Evolutionary conservation across 768 basidiomycete genomes (phyloP), one percentile per base, ranked within the genome.

Genomic region (Amanita polypyramis): DNA sequence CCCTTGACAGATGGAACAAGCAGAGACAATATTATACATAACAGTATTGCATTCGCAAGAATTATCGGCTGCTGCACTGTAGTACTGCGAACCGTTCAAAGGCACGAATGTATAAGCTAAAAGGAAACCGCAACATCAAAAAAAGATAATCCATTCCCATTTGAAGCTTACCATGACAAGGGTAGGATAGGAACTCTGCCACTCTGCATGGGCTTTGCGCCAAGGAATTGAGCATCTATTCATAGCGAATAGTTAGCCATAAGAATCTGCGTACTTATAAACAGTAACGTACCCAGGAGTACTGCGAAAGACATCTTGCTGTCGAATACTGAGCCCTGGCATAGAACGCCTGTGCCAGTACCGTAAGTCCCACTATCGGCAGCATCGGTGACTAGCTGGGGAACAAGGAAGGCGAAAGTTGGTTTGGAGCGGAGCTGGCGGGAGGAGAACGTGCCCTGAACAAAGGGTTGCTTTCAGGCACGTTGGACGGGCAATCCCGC

Each of bases 191-290:
- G 43, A 45, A 45, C 19, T 23, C 43, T 17, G 43, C 43, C 9
- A 45, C n/a, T 33, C 43, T 33, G 15, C 43, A 45, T 11, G 43
- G 43, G 17, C 9, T 45, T 45, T 45, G 43, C 21, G 15, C 43
- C 17, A 45, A 14, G 17, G 30, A 23, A 23, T 45, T 45, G 29
- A 29, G 9, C 43, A 45, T 45, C 43, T 45, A 45, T 30, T 19
- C 19, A 34, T 11, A 35, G n/a, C 30, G 43, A 2, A 34, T 45
- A 15, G 11, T 17, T 9, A 27, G 27, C 40, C 25, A 27, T 25
- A 23, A 42, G 40, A 25, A 12, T 8, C 23, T 27, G 3, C 7
- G 25, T 3, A 7, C 25, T 4, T 15, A 14, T 2, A 42, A 25
- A 42, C 7, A 2, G 7, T n/a, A 14, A 27, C 40, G 23, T 10